Conservation (phyloP, 2,329 filamentous ascomycete genomes). For the Neopestalotiopsis clavispora region DNA sequence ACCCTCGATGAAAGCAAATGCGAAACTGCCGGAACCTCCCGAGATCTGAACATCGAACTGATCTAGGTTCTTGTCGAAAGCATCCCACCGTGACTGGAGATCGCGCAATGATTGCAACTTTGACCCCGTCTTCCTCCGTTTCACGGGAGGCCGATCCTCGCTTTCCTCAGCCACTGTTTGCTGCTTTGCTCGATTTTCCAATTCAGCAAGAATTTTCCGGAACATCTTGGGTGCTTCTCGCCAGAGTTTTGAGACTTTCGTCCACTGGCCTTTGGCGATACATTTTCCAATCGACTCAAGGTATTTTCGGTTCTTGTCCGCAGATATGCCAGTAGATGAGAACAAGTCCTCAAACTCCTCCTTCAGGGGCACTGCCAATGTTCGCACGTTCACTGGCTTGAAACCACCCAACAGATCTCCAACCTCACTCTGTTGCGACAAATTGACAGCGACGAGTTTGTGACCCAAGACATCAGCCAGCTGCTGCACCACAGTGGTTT, state of each 20-base stretch:
- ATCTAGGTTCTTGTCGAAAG: slow-evolving; percentile 74
- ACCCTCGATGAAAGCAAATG: slow-evolving; percentile 95
- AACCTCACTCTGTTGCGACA: slow-evolving; percentile 97
- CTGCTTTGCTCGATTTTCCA: slow-evolving; percentile 49
- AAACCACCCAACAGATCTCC: slow-evolving; percentile 96
- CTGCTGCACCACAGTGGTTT: slow-evolving; percentile 95
- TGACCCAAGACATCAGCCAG: slow-evolving; percentile 83
- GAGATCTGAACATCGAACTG: slow-evolving; percentile 82
- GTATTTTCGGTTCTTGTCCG: slow-evolving; percentile 86
- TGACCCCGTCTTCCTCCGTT: slow-evolving; percentile 68
- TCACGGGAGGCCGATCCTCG: slow-evolving; percentile 65
- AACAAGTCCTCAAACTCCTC: slow-evolving; percentile 95
- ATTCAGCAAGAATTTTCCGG: slow-evolving; percentile 66
- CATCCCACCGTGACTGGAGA: slow-evolving; percentile 74
- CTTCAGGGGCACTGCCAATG: slow-evolving; percentile 84
- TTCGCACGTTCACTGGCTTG: slow-evolving; percentile 92
- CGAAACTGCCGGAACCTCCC: slow-evolving; percentile 75
- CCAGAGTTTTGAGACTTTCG: slow-evolving; percentile 84
- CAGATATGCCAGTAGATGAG: slow-evolving; percentile 80
- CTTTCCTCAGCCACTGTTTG: slow-evolving; percentile 41
- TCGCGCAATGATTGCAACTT: slow-evolving; percentile 69
- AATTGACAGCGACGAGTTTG: slow-evolving; percentile 88
- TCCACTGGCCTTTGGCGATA: slow-evolving; percentile 84
- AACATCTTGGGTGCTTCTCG: slow-evolving; percentile 89
- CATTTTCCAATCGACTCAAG: slow-evolving; percentile 80